These are phyloP conservation scores for Prunella vulgaris DNA, from an alignment of 257 asterid species.

Conservation along the genomic window DNA sequence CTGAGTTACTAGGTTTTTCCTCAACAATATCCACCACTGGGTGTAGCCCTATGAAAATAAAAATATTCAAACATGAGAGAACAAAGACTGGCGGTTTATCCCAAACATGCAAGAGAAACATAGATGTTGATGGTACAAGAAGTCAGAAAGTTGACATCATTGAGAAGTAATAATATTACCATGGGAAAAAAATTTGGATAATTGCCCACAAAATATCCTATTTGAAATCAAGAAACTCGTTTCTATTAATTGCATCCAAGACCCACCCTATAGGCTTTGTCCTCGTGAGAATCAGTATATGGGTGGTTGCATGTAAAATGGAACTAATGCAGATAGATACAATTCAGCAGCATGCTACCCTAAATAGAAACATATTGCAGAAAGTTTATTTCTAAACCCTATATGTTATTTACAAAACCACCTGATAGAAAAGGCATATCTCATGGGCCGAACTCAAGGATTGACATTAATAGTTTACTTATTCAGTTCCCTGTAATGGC, in stretches of 20 bases:
- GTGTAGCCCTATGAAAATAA: constrained; percentile 35
- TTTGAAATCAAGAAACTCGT: neutral
- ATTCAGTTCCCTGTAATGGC: no score
- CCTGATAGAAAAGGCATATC: no score
- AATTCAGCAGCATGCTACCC: neutral
- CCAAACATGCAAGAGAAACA: neutral
- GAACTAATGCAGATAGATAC: neutral
- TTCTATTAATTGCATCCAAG: neutral
- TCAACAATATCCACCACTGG: constrained; percentile 36
- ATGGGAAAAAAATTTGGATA: neutral
- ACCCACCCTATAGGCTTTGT: neutral
- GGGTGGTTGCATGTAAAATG: neutral
- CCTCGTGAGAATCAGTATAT: neutral
- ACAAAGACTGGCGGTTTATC: constrained; percentile 6
- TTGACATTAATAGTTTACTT: no score
- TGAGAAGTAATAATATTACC: neutral
- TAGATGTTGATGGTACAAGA: neutral
- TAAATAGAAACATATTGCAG: neutral
- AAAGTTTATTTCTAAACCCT: neutral
- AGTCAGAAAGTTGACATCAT: neutral
- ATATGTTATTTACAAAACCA: neutral
- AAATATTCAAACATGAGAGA: constrained; percentile 5
- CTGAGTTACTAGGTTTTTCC: constrained; percentile 20
- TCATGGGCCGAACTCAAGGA: no score
- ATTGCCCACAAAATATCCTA: neutral